Evolutionary conservation across 306 rosid genomes (phyloP).

Genomic region (Spatholobus suberectus): DNA sequence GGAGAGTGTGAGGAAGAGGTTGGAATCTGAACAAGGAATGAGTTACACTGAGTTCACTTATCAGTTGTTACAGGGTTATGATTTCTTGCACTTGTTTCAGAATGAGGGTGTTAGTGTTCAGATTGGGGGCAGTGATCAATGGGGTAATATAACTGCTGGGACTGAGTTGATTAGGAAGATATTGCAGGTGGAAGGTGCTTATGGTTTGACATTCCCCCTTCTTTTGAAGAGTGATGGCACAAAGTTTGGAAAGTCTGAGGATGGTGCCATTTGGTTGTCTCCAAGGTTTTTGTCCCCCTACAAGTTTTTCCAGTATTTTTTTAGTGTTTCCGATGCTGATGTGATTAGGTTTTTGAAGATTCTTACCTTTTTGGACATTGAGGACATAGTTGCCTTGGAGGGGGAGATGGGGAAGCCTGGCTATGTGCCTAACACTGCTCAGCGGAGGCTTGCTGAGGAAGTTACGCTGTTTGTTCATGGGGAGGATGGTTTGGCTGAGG

Average conservation of each 20-base stretch:
- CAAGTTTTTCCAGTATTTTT: conserved; percentile 91
- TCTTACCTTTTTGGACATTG: conserved; percentile 77
- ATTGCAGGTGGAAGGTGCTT: conserved; percentile 70
- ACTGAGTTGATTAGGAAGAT: conserved; percentile 88
- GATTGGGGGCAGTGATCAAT: conserved; percentile 96
- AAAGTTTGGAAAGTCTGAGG: conserved; percentile 93
- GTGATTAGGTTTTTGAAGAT: conserved; percentile 81
- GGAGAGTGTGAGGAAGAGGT: conserved; percentile 92
- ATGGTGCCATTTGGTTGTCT: conserved; percentile 90
- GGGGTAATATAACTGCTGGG: conserved; percentile 98
- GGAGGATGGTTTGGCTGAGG: conserved; percentile 82
- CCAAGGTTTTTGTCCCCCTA: conserved; percentile 73
- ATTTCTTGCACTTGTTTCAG: conserved; percentile 77
- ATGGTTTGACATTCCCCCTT: conserved; percentile 93
- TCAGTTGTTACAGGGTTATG: conserved; percentile 92
- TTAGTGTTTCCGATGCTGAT: conserved; percentile 82
- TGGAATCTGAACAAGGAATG: conserved; percentile 97
- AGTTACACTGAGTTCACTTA: conserved; percentile 92
- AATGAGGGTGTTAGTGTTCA: conserved; percentile 85
- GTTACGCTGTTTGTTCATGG: conserved; percentile 89
- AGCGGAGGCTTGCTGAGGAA: conserved; percentile 88
- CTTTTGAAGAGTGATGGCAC: conserved; percentile 89
- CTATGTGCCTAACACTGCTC: conserved; percentile 75
- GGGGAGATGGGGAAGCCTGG: conserved; percentile 64
- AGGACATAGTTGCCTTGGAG: conserved; percentile 70